Percentiles rank a stretch among this genome's conserved stretches.
phyloP scores from a whole-genome alignment of 1,139 yeast genomes.

The Geotrichum restrictum region DNA sequence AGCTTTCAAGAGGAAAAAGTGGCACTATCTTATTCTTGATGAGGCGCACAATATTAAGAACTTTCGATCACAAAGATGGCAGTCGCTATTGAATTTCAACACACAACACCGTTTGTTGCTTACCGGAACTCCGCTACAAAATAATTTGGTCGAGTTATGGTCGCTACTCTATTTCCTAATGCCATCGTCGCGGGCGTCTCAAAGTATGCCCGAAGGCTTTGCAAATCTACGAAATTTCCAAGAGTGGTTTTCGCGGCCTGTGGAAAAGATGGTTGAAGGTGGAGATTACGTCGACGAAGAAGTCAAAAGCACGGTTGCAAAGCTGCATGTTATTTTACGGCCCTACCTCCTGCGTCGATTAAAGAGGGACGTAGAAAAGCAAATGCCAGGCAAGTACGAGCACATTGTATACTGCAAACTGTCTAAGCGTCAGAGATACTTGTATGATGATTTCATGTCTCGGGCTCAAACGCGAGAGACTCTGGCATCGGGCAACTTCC shows the following conservation, averaged over 20 bases:
- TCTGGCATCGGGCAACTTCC: constrained; percentile 86
- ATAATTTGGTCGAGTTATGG: constrained; percentile 90
- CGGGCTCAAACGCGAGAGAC: constrained; percentile 94
- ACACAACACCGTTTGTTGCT: constrained; percentile 80
- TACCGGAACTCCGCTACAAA: constrained; percentile 95
- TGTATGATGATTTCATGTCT: constrained; percentile 96
- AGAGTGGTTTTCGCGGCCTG: constrained; percentile 97
- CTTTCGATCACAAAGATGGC: constrained; percentile 95
- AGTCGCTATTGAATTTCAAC: constrained; percentile 86
- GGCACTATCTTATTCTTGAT: constrained; percentile 96
- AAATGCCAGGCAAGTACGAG: constrained; percentile 97
- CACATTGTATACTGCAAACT: constrained; percentile 89
- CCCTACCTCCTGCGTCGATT: constrained; percentile 88
- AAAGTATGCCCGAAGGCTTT: constrained; percentile 85
- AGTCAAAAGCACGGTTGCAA: constrained; percentile 77
- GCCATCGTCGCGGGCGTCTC: constrained; percentile 78
- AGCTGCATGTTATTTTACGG: constrained; percentile 87
- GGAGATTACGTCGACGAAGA: constrained; percentile 59
- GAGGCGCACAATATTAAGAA: constrained; percentile 98
- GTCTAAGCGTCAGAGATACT: constrained; percentile 84
- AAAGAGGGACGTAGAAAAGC: constrained; percentile 95
- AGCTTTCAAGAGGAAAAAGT: constrained; percentile 82
- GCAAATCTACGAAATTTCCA: constrained; percentile 94
- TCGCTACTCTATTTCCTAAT: constrained; percentile 85
- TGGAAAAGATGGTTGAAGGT: constrained; percentile 83